These are phyloP conservation scores for Heracleum sosnowskyi DNA, from an alignment of 129 eudicot genomes.

Conservation along the genomic window DNA sequence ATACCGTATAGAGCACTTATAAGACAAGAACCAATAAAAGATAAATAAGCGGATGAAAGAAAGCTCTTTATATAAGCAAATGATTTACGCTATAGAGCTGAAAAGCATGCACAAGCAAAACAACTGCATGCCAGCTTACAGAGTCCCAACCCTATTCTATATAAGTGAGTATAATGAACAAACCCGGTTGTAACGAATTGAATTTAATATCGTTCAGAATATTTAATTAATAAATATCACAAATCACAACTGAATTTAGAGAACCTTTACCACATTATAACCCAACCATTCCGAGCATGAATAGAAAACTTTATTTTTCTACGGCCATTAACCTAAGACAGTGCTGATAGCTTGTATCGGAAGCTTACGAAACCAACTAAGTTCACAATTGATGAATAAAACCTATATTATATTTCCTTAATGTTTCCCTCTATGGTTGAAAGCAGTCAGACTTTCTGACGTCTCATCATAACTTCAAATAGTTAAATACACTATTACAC, in stretches of 20 bases:
- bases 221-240: too few species aligned
- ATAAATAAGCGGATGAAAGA: background rate
- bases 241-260: background rate
- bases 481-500: background rate
- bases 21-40: background rate
- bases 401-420: background rate
- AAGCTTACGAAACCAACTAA: background rate
- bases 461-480: background rate
- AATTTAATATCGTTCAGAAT: background rate
- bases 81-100: background rate
- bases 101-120: background rate
- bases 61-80: background rate
- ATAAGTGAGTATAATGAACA: background rate
- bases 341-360: background rate
- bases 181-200: background rate
- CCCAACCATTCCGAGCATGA: background rate
- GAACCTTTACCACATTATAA: background rate
- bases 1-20: background rate
- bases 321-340: background rate
- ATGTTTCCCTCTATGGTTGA: too few species aligned
- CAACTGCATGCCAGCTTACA: background rate
- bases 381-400: background rate
- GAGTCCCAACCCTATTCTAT: background rate
- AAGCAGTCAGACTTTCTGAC: background rate
- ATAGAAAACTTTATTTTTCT: background rate